A percentile compares a stretch with the other conserved stretches of the same genome.
Evolutionary conservation across 345 rosid genomes (phyloP).

Genomic region (Durio zibethinus): DNA sequence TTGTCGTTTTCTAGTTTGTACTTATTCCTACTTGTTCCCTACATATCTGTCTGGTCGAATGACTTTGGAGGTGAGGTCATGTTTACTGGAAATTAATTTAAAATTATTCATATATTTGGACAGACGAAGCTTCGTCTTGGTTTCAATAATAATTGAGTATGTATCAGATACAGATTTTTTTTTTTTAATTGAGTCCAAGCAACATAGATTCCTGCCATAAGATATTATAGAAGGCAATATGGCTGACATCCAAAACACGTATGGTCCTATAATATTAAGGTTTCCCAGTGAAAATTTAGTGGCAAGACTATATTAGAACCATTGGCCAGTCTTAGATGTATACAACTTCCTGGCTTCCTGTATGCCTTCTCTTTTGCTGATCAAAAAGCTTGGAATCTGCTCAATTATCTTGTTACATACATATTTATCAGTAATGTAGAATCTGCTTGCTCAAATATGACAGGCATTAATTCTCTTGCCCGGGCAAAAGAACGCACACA

Average conservation of each 20-base stretch:
- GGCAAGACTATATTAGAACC: background rate
- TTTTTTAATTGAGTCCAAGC: no score
- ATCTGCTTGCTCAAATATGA: conserved; percentile 48
- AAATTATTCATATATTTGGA: no score
- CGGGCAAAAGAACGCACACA: conserved; percentile 69
- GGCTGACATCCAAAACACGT: background rate
- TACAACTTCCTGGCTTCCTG: background rate
- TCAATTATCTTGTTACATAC: background rate
- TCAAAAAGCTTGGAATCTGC: background rate
- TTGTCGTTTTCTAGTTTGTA: background rate
- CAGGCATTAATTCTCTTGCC: conserved; percentile 55
- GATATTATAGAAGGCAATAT: background rate
- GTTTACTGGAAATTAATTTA: background rate
- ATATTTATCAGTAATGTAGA: conserved; percentile 47
- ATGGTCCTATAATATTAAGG: no score
- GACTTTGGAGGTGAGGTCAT: background rate
- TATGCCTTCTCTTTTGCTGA: background rate
- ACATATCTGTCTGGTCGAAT: background rate
- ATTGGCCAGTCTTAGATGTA: background rate
- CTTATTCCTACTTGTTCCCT: background rate
- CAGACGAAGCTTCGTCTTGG: no score
- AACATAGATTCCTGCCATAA: background rate
- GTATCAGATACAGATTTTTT: no score
- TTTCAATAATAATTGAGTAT: no score
- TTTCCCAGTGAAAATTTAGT: background rate